These are phyloP conservation scores for Rhododendron ovatum DNA, from an alignment of 148 eudicot species.

Conservation along the genomic window DNA sequence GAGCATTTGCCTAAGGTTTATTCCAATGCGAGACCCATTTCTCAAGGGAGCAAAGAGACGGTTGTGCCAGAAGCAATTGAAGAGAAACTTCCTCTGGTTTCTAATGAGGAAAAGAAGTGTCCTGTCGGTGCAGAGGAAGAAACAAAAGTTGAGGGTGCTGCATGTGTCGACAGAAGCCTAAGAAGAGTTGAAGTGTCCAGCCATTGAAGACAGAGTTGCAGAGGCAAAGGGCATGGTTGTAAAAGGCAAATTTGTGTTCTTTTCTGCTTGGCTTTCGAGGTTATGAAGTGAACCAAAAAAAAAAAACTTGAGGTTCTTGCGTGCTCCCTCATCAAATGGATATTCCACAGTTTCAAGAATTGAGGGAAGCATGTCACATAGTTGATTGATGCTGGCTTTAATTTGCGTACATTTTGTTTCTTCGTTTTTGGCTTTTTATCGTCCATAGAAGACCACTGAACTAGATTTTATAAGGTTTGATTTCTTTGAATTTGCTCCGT, in stretches of 20 bases:
- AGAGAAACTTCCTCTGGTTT: slow-evolving; percentile 16
- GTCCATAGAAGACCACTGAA: no score
- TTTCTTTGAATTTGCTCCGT: no score
- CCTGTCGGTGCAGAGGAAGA: slow-evolving; percentile 10
- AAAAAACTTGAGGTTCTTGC: no score
- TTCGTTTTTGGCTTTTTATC: no score
- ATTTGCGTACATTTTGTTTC: no score
- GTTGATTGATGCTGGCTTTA: no score
- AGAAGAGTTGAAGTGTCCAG: neutral
- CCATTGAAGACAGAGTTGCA: slow-evolving; percentile 18
- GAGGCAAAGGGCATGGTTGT: slow-evolving; percentile 8
- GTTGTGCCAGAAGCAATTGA: slow-evolving; percentile 22
- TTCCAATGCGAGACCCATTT: slow-evolving; percentile 14
- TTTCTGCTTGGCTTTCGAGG: neutral
- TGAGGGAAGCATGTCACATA: no score
- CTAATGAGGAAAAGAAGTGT: slow-evolving; percentile 20
- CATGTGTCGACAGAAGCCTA: neutral
- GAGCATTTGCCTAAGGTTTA: slow-evolving; percentile 46
- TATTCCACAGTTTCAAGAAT: no score
- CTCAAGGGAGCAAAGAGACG: slow-evolving; percentile 12
- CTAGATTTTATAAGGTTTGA: no score
- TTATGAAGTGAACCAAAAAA: no score
- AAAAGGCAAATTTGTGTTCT: neutral
- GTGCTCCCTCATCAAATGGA: no score
- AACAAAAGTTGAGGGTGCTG: slow-evolving; percentile 4